Conservation (phyloP, 176 grass and related monocot species). For the Musa troglodytarum region DNA sequence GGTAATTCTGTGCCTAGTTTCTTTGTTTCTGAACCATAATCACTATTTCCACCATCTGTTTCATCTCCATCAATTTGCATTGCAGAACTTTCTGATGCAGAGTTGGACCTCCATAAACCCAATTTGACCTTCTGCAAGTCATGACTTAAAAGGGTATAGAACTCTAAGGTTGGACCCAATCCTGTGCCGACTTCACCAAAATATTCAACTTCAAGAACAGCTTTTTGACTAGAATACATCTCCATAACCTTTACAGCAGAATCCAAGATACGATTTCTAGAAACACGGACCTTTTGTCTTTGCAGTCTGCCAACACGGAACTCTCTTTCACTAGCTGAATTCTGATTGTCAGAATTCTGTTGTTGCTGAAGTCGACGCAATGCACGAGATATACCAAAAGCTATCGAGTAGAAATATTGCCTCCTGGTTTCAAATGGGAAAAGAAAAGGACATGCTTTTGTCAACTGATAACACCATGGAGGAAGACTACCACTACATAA, state of each 20-base stretch:
- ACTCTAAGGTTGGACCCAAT: conserved; percentile 83
- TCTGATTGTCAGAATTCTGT: conserved; percentile 52
- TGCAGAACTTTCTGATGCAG: conserved; percentile 23
- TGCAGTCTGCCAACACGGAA: conserved; percentile 59
- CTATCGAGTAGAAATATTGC: conserved; percentile 80
- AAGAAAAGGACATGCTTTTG: conserved; percentile 75
- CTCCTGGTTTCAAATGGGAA: conserved; percentile 87
- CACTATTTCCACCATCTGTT: not conserved
- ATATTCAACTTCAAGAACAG: conserved; percentile 93
- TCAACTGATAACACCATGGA: conserved; percentile 84
- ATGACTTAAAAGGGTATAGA: conserved; percentile 84
- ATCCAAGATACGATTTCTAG: conserved; percentile 74
- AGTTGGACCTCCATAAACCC: conserved; percentile 68
- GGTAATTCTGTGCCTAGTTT: conserved; percentile 10
- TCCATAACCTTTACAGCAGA: conserved; percentile 94
- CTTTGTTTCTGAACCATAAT: conserved; percentile 24
- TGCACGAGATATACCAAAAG: conserved; percentile 82
- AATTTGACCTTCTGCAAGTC: conserved; percentile 61
- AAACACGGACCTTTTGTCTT: conserved; percentile 88
- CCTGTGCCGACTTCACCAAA: conserved; percentile 94
- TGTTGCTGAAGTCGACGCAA: conserved; percentile 85
- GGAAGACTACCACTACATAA: conserved; percentile 83
- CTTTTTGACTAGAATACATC: conserved; percentile 73
- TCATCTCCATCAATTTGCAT: conserved; percentile 39
- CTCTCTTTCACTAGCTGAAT: conserved; percentile 57